Percentiles rank a stretch among this genome's conserved stretches.
Conservation (phyloP, 148 eudicot species). For the Rhododendron molle region DNA sequence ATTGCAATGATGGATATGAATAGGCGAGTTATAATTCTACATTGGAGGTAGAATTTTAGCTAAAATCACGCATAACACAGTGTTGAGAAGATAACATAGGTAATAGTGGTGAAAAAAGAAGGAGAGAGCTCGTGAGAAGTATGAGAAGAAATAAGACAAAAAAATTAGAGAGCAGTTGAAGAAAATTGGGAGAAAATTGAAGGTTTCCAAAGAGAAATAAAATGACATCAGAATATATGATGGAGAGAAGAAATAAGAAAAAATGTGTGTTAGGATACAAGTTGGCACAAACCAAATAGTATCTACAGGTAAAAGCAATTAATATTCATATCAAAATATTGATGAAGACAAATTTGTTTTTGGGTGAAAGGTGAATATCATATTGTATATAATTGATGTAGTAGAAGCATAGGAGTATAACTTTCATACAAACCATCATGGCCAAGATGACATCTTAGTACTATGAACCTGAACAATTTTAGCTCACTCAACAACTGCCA, state of each 20-base stretch:
- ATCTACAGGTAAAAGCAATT: background rate
- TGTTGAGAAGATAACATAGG: background rate
- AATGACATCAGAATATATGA: background rate
- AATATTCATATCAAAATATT: too few relatives aligned
- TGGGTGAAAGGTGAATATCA: too few relatives aligned
- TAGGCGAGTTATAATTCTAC: background rate
- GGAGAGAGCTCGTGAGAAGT: background rate
- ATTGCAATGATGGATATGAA: background rate
- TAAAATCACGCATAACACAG: background rate
- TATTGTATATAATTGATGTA: background rate
- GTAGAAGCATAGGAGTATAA: background rate
- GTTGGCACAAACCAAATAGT: background rate
- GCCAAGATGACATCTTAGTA: background rate
- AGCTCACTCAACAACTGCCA: too few relatives aligned
- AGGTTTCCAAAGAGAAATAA: background rate
- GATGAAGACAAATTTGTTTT: background rate
- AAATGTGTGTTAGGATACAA: background rate
- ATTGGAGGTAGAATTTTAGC: background rate
- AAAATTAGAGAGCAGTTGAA: background rate
- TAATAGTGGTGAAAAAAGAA: too few relatives aligned
- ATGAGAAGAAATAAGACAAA: background rate
- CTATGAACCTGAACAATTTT: too few relatives aligned
- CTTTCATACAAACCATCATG: background rate
- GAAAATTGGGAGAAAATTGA: background rate
- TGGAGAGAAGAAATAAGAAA: background rate